Conservation (phyloP, 345 rosid genomes). For the Rubroshorea leprosula region DNA sequence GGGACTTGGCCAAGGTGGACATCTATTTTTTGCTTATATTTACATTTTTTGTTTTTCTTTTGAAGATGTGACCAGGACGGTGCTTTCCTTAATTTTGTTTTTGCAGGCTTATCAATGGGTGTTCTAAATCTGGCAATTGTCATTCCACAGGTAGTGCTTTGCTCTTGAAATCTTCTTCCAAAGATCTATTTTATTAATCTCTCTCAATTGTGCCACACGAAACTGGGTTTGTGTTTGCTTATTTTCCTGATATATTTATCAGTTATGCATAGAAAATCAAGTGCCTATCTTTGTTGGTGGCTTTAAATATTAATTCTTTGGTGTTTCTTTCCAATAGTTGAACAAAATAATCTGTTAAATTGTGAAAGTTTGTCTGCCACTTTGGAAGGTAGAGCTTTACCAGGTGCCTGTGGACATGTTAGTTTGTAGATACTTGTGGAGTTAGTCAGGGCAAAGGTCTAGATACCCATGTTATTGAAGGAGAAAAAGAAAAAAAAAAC, state of each 20-base stretch:
- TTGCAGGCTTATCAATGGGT: slow-evolving; percentile 90
- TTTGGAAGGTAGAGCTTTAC: too few species aligned
- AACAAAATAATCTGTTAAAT: too few species aligned
- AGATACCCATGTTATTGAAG: too few species aligned
- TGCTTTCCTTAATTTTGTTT: slow-evolving; percentile 18
- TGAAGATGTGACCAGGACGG: slow-evolving; percentile 12
- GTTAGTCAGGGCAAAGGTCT: too few species aligned
- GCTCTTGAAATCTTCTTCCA: slow-evolving; percentile 1
- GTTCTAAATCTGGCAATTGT: slow-evolving; percentile 91
- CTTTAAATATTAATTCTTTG: too few species aligned
- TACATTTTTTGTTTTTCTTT: neutral
- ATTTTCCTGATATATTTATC: neutral
- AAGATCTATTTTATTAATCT: neutral
- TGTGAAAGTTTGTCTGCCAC: too few species aligned
- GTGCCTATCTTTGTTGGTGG: too few species aligned
- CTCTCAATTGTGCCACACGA: neutral
- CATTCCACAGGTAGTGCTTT: slow-evolving; percentile 72
- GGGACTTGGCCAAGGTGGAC: slow-evolving; percentile 94
- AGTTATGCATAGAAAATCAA: neutral
- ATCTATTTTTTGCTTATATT: slow-evolving; percentile 12
- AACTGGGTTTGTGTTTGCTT: neutral
- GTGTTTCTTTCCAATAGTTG: too few species aligned
- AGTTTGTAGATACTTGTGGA: too few species aligned
- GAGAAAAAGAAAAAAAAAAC: too few species aligned
- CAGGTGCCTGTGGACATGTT: too few species aligned